phyloP scores from a whole-genome alignment of 108 stramenopile genomes.

The Cyclotella atomus region DNA sequence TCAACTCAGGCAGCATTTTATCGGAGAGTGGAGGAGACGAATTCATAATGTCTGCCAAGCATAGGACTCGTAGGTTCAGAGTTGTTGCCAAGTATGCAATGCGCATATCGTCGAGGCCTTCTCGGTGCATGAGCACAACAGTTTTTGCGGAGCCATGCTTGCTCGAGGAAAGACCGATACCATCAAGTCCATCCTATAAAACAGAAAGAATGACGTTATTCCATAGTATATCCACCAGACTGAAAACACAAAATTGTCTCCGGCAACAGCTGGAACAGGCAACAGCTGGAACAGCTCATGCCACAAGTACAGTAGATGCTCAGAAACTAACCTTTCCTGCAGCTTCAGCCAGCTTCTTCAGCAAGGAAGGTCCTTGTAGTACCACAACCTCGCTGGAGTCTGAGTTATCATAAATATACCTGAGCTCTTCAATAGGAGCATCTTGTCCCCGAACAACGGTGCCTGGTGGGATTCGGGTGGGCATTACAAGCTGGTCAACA shows the following conservation, averaged over 20 bases:
- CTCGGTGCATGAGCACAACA: constrained; percentile 25
- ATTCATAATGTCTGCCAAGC: constrained; percentile 25
- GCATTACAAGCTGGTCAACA: no score
- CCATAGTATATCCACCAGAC: no score
- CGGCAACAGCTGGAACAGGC: no score
- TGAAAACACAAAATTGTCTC: no score
- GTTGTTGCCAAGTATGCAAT: constrained; percentile 6
- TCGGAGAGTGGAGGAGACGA: not conserved
- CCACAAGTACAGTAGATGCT: no score
- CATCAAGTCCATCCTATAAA: constrained; percentile 14
- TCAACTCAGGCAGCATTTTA: constrained; percentile 17
- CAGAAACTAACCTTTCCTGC: constrained; percentile 21
- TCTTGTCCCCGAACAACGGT: constrained; percentile 43
- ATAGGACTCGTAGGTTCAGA: constrained; percentile 13
- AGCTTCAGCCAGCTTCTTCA: constrained; percentile 33
- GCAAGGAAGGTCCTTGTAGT: constrained; percentile 27
- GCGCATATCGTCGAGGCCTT: constrained; percentile 20
- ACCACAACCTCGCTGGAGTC: constrained; percentile 26
- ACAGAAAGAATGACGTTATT: no score
- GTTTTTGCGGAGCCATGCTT: constrained; percentile 26
- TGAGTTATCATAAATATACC: constrained; percentile 41
- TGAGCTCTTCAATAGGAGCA: constrained; percentile 39
- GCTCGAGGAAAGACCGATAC: constrained; percentile 15
- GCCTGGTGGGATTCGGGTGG: no score
- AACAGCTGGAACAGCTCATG: no score